These are phyloP conservation scores for Larix kaempferi DNA, from an alignment of 75 land plant species.

Conservation along the genomic window DNA sequence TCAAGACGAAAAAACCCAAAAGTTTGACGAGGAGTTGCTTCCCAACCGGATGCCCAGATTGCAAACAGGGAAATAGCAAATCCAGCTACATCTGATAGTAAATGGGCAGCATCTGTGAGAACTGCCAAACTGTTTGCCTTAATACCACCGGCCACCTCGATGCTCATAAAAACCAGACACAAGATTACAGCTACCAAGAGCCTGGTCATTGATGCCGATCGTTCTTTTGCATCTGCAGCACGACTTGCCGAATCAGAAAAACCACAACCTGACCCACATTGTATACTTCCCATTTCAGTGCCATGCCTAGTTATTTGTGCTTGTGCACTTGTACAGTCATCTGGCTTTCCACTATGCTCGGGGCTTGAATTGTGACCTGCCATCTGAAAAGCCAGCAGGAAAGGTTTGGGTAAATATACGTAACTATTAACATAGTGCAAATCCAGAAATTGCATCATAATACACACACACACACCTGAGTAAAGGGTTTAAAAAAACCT, in stretches of 20 bases:
- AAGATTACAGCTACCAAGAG: slow-evolving; percentile 27
- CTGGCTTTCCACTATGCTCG: not conserved
- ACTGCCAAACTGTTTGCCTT: slow-evolving; percentile 42
- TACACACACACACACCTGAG: too few relatives aligned
- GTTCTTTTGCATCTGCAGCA: slow-evolving; percentile 21
- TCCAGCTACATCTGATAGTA: slow-evolving; percentile 52
- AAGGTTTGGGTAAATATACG: not conserved
- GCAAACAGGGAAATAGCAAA: slow-evolving; percentile 59
- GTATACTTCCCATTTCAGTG: slow-evolving; percentile 8
- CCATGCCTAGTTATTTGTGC: not conserved
- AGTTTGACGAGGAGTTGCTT: slow-evolving; percentile 44
- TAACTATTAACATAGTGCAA: too few relatives aligned
- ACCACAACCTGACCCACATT: slow-evolving; percentile 29
- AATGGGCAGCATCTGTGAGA: slow-evolving; percentile 54
- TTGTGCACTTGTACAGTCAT: not conserved
- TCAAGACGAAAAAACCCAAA: slow-evolving; percentile 47
- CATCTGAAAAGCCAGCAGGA: slow-evolving; percentile 8
- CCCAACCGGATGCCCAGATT: slow-evolving; percentile 58
- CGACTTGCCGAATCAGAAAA: slow-evolving; percentile 17
- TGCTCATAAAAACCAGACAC: slow-evolving; percentile 39
- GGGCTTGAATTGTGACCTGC: not conserved
- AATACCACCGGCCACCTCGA: slow-evolving; percentile 46
- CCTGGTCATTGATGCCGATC: slow-evolving; percentile 23
- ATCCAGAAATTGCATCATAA: too few relatives aligned
- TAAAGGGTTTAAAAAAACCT: too few relatives aligned